Evolutionary conservation across 306 rosid species (phyloP), one percentile per base, ranked within the genome.

Genomic region (Gynostemma pentaphyllum): DNA sequence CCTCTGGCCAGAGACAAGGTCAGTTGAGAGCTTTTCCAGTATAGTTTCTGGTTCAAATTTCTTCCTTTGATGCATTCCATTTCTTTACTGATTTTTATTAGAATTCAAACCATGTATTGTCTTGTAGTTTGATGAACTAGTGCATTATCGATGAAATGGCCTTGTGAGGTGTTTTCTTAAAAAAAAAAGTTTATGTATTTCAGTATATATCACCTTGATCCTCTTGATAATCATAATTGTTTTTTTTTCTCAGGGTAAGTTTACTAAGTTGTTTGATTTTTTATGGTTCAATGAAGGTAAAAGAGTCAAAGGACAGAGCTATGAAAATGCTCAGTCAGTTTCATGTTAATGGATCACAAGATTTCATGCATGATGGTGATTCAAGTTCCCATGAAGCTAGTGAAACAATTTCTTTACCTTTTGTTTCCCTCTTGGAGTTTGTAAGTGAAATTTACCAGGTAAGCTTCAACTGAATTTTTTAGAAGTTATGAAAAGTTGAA

Each of bases 1-100:
- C 84, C 92, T 48, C 82, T 79, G 51, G 98, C 96, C 40, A 88
- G 98, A 75, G 98, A 92, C 69, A 92, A 85, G 98, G 98, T 88
- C 22, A 59, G 84, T 81, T 75, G 27, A 56, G 48, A 13, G 27
- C 32, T 66, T 53, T 32, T 46, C 28, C 36, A 24, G 15, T 28
- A 37, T 10, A 22, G 21, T 60, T 60, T 37, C 65, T 60, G 13
- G 47, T 15, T 37, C 23, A 5, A 37, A n/a, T 22, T 59, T 60
- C 39, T 30, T 29, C 22, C 24, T 10, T 22, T 60, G 47, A 5
- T 23, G 30, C 34, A 12, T 23, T 60, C 21, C 22, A 16, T 57
- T 19, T 14, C 12, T 60, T 21, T 19, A 36, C 37, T 11, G 12
- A 5, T 1, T 36, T n/a, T 30, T 34, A 26, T 11, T 57, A 36